Evolutionary conservation across 202 grass and related monocot genomes (phyloP), one percentile per base, ranked within the genome.

Genomic region (Panicum hallii): DNA sequence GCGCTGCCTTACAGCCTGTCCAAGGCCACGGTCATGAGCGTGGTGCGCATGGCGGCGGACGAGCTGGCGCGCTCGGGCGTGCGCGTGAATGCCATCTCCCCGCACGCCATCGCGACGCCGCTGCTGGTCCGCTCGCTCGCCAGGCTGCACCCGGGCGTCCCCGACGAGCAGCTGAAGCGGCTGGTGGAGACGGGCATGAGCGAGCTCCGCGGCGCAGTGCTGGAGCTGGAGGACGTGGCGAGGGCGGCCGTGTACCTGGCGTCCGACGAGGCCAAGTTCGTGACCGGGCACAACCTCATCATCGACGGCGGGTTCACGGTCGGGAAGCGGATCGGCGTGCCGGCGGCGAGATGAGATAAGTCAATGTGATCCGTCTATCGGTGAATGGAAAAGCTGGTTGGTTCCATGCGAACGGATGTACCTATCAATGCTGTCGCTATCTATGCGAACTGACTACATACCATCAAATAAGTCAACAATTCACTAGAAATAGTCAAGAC

Each of bases 1-100:
- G 77, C 88, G 36, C 86, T 89, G 3, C 88, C 76, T 7, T 97
- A 94, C 79, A 48, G 83, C 57, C 56, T 94, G 32, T 94, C 91
- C 5, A 94, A 94, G 86, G 83, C 81, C 1, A 62, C 89, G 52
- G 67, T 95, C 11, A 11, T 92, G 6, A 34, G 78, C 9, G 47
- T 89, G 43, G 89, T 89, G 69, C 79, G 75, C n/a, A 70, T 87
- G 26, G 78, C 69, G 16, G 93, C 95, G 8, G 81, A 48, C 9
- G 93, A 98, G 83, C 66, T 98, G 9, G 54, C 74, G 46, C 87
- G 85, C 19, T 49, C 89, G 34, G 93, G 95, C 15, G 81, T 98
- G 22, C 82, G 95, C 40, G 93, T 98, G 34, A 98, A 95, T 75
- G 87, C 85, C 85, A 92, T 95, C 83, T 93, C 87, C n/a, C 93